These are phyloP conservation scores for Chondrostereum purpureum DNA, from an alignment of 1,284 basidiomycete genomes.

Conservation along the genomic window DNA sequence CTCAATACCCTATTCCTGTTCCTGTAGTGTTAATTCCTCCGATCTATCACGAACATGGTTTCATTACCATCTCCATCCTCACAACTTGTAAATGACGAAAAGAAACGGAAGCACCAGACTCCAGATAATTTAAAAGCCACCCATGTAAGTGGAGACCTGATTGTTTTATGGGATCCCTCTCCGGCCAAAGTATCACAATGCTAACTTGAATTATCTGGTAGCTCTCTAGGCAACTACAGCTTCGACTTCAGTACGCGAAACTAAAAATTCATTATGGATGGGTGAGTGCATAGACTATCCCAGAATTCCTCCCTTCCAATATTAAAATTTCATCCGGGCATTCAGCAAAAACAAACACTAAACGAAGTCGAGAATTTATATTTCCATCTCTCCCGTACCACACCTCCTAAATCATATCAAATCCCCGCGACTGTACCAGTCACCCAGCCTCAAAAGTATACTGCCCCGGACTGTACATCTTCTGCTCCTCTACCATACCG, in stretches of 20 bases:
- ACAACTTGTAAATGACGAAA: slow-evolving; percentile 24
- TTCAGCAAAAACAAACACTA: slow-evolving; percentile 64
- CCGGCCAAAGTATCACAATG: no score
- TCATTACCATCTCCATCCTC: neutral
- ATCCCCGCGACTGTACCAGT: slow-evolving; percentile 11
- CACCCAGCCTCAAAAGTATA: neutral
- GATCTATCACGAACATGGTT: no score
- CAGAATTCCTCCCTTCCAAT: slow-evolving; percentile 12
- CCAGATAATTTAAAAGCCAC: slow-evolving; percentile 55
- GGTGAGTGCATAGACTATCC: no score
- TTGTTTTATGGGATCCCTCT: no score
- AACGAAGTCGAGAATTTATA: slow-evolving; percentile 77
- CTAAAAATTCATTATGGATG: slow-evolving; percentile 76
- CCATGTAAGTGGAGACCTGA: slow-evolving; percentile 44
- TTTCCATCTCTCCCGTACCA: slow-evolving; percentile 56
- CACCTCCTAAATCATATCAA: slow-evolving; percentile 24
- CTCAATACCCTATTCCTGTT: no score
- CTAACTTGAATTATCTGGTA: no score
- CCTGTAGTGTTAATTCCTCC: no score
- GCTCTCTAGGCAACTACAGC: slow-evolving; percentile 65
- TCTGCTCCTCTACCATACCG: no score
- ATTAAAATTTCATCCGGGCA: neutral
- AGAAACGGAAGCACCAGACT: slow-evolving; percentile 37
- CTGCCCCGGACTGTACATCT: no score
- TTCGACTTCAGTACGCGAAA: slow-evolving; percentile 68